Conservation (phyloP, 139 green algal species). For the Desmodesmus armatus region DNA sequence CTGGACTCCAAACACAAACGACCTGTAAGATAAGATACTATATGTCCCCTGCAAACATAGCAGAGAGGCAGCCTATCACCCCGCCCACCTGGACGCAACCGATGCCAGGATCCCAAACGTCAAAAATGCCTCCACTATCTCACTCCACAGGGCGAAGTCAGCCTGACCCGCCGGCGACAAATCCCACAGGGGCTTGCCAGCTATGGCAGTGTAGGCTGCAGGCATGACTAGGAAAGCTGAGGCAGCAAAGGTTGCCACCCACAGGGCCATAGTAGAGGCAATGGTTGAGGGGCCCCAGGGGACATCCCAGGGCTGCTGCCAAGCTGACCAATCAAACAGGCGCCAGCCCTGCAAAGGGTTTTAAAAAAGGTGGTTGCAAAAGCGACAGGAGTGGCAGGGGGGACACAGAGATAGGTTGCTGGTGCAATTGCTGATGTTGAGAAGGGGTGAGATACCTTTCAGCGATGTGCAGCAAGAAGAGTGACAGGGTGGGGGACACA, state of each 20-base stretch:
- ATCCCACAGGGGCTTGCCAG: slow-evolving; percentile 14
- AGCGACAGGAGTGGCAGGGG: neutral
- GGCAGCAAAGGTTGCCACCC: slow-evolving; percentile 72
- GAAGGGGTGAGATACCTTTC: neutral
- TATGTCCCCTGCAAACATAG: no score
- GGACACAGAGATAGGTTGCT: neutral
- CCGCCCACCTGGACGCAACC: slow-evolving; percentile 46
- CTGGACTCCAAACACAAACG: no score
- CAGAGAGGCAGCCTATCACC: no score
- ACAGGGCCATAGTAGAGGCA: slow-evolving; percentile 73
- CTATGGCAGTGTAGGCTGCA: slow-evolving; percentile 51
- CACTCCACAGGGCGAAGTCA: slow-evolving; percentile 49
- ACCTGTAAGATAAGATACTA: no score
- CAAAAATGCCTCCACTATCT: slow-evolving; percentile 70
- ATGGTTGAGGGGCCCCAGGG: slow-evolving; percentile 76
- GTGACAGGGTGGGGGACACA: neutral
- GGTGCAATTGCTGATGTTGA: neutral
- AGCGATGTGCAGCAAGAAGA: neutral
- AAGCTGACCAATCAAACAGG: slow-evolving; percentile 64
- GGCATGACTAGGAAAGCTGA: slow-evolving; percentile 82
- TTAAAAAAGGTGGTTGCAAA: no score
- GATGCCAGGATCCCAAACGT: slow-evolving; percentile 65
- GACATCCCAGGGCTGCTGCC: slow-evolving; percentile 69
- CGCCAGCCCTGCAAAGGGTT: slow-evolving; percentile 56
- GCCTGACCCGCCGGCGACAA: slow-evolving; percentile 17